A percentile compares a stretch with the other conserved stretches of the same genome.
Evolutionary conservation across 345 rosid genomes (phyloP).

Genomic region (Eucalyptus grandis): DNA sequence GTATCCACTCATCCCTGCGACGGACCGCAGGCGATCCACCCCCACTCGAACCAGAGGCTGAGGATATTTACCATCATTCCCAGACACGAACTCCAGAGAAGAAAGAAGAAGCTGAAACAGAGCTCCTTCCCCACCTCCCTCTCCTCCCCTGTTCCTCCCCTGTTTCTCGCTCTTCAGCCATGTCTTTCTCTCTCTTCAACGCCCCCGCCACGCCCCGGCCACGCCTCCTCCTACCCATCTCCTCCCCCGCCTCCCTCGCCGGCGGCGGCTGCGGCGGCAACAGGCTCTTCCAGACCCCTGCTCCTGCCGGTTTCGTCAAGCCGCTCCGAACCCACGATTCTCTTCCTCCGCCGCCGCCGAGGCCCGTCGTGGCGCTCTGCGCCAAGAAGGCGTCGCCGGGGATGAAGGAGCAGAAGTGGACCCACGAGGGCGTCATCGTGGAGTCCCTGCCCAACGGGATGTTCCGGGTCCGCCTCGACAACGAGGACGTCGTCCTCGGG

Average conservation of each 20-base stretch:
- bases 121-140: not conserved
- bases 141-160: not conserved
- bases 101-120: not conserved
- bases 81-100: not conserved
- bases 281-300: not conserved
- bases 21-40: not conserved
- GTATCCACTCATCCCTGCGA: not conserved
- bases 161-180: not conserved
- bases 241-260: not conserved
- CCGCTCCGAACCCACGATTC: not conserved
- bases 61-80: not conserved
- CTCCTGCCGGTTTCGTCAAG: not conserved
- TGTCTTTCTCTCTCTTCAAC: not conserved
- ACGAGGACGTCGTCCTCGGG: conserved; percentile 56
- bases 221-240: not conserved
- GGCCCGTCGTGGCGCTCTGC: not conserved
- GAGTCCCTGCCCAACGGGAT: conserved; percentile 60
- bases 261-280: not conserved
- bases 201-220: not conserved
- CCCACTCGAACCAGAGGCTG: not conserved
- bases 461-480: conserved; percentile 61
- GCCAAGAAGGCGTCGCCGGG: conserved; percentile 1
- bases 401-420: conserved; percentile 32
- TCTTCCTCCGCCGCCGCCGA: not conserved
- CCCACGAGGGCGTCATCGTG: conserved; percentile 38